phyloP scores from a whole-genome alignment of 495 filamentous ascomycete species.

The Aspergillus bertholletiae region DNA sequence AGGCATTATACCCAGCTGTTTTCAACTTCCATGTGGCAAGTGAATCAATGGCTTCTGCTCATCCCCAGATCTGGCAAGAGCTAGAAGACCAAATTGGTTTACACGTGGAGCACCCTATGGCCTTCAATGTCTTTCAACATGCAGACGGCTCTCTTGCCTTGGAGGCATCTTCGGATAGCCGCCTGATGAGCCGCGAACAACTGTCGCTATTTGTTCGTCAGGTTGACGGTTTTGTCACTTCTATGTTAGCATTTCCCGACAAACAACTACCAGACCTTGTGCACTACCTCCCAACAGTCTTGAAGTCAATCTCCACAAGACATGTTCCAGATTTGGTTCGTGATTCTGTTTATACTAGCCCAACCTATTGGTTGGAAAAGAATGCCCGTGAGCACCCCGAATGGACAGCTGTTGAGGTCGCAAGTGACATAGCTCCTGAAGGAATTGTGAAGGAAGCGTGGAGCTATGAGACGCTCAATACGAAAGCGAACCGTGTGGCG shows the following conservation, averaged over 20 bases:
- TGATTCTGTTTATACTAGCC: conserved; percentile 17
- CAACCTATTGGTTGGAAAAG: conserved; percentile 30
- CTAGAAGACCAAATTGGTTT: conserved; percentile 25
- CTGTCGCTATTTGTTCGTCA: conserved; percentile 27
- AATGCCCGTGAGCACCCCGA: conserved; percentile 32
- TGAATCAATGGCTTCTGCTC: background rate
- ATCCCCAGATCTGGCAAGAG: conserved; percentile 16
- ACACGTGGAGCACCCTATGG: conserved; percentile 34
- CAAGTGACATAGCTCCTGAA: conserved; percentile 22
- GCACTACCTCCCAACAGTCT: conserved; percentile 12
- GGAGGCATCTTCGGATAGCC: conserved; percentile 23
- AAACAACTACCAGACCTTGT: conserved; percentile 14
- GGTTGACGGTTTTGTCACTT: conserved; percentile 23
- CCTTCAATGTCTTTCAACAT: conserved; percentile 26
- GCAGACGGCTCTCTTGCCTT: conserved; percentile 14
- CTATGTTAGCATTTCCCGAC: conserved; percentile 25
- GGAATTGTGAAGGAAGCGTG: conserved; percentile 31
- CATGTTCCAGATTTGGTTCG: conserved; percentile 13
- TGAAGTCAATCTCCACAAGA: conserved; percentile 24
- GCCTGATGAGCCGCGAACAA: conserved; percentile 23
- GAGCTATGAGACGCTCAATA: conserved; percentile 34
- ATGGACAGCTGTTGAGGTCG: conserved; percentile 41
- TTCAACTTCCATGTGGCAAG: conserved; percentile 26
- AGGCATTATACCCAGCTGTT: conserved; percentile 29
- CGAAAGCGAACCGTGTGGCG: conserved; percentile 35